These are phyloP conservation scores for Astrothelium subdiscretum DNA, from an alignment of 495 filamentous ascomycete species.

Conservation along the genomic window DNA sequence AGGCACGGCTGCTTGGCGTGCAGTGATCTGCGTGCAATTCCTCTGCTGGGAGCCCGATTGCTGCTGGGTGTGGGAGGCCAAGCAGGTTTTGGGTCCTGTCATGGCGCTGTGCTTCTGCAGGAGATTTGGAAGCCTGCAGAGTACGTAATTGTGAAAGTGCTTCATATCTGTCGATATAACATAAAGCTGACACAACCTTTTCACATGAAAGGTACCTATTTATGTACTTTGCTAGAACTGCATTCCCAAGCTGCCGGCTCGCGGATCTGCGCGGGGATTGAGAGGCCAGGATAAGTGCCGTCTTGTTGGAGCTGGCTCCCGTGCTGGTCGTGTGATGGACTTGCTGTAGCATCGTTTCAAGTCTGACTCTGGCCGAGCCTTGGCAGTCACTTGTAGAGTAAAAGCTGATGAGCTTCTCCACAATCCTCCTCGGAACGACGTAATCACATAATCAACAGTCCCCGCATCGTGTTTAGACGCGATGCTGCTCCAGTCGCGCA, in stretches of 20 bases:
- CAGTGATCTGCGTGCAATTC: background rate
- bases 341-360: conserved; percentile 1
- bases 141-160: background rate
- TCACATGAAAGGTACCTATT: conserved; percentile 1
- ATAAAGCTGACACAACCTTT: background rate
- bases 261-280: background rate
- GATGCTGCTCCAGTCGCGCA: background rate
- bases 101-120: background rate
- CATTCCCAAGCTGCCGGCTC: background rate
- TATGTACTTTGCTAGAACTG: background rate
- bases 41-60: background rate
- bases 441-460: background rate
- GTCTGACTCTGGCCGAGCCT: background rate
- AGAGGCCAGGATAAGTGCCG: background rate
- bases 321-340: conserved; percentile 1
- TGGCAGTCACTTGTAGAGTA: background rate
- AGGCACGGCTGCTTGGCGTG: background rate
- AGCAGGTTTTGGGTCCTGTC: background rate
- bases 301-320: background rate
- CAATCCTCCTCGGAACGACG: background rate
- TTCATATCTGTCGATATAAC: background rate
- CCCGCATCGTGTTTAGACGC: background rate
- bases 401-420: background rate
- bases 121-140: background rate
- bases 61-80: background rate